These are phyloP conservation scores for Roridomyces roridus DNA, from an alignment of 768 basidiomycete genomes.

Conservation along the genomic window DNA sequence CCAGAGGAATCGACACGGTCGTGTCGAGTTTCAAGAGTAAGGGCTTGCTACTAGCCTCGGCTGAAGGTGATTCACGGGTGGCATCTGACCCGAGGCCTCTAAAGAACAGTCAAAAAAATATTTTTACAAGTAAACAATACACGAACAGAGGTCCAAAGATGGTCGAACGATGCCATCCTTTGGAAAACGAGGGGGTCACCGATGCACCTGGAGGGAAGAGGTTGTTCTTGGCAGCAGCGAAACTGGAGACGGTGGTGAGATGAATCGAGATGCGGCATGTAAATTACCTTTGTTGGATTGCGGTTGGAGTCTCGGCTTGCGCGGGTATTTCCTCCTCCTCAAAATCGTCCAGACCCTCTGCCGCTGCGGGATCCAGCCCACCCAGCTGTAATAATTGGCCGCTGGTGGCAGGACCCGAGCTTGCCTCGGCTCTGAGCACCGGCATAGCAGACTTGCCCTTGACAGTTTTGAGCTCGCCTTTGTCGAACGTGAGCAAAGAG, in stretches of 20 bases:
- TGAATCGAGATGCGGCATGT: not conserved
- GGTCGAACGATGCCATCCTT: constrained; percentile 55
- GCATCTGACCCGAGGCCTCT: constrained; percentile 45
- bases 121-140: constrained; percentile 5
- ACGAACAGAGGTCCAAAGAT: constrained; percentile 74
- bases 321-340: constrained; percentile 48
- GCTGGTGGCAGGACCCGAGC: constrained; percentile 38
- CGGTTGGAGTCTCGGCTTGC: constrained; percentile 8
- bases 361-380: constrained; percentile 46
- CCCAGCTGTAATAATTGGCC: constrained; percentile 57
- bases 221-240: constrained; percentile 49
- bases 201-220: constrained; percentile 49
- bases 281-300: constrained; percentile 33
- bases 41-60: constrained; percentile 17
- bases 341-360: constrained; percentile 58
- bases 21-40: constrained; percentile 59
- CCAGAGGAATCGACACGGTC: constrained; percentile 55
- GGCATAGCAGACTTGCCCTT: constrained; percentile 46
- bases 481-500: constrained; percentile 60
- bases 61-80: constrained; percentile 16
- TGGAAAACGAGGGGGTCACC: constrained; percentile 22
- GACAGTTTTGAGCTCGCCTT: constrained; percentile 56
- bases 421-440: constrained; percentile 21
- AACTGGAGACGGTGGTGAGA: constrained; percentile 32
- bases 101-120: constrained; percentile 12